These are phyloP conservation scores for Aspergillus quadrilineatus DNA, from an alignment of 2,329 filamentous ascomycete genomes.

Conservation along the genomic window DNA sequence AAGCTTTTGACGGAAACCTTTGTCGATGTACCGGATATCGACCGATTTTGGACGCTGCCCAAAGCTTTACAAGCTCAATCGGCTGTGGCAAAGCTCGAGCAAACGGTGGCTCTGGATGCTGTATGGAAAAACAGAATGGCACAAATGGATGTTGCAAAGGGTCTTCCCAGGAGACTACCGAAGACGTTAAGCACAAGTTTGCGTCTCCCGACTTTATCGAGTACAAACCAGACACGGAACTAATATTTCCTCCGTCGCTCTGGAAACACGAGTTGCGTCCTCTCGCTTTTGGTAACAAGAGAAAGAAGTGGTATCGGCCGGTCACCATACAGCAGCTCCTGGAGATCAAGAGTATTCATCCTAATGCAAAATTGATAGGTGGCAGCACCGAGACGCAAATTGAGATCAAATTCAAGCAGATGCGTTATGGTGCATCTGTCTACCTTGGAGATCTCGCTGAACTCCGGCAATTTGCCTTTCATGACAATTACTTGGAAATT, in stretches of 20 bases:
- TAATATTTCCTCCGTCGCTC: constrained; percentile 87
- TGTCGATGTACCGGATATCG: constrained; percentile 95
- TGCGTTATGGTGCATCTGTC: constrained; percentile 85
- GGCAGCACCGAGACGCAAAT: constrained; percentile 98
- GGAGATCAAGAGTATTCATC: constrained; percentile 83
- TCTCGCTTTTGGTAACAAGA: constrained; percentile 88
- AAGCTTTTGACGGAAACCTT: constrained; percentile 94
- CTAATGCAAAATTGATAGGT: constrained; percentile 88
- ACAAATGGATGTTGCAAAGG: constrained; percentile 68
- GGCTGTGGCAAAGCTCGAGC: constrained; percentile 56
- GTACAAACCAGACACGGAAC: constrained; percentile 87
- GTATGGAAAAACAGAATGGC: constrained; percentile 65
- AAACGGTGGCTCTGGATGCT: constrained; percentile 66
- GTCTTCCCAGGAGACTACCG: constrained; percentile 46
- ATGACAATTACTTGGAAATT: constrained; percentile 80
- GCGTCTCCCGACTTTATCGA: constrained; percentile 89
- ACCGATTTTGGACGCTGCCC: constrained; percentile 89
- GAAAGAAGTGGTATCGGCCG: constrained; percentile 89
- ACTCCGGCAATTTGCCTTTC: constrained; percentile 75
- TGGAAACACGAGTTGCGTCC: constrained; percentile 80
- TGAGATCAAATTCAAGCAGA: constrained; percentile 95
- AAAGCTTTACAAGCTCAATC: constrained; percentile 67
- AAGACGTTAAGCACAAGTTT: constrained; percentile 56
- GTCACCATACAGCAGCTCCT: constrained; percentile 82
- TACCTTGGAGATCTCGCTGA: constrained; percentile 93